Base-by-base conservation (phyloP, 768 basidiomycete genomes). In the Tylopilus felleus region DNA sequence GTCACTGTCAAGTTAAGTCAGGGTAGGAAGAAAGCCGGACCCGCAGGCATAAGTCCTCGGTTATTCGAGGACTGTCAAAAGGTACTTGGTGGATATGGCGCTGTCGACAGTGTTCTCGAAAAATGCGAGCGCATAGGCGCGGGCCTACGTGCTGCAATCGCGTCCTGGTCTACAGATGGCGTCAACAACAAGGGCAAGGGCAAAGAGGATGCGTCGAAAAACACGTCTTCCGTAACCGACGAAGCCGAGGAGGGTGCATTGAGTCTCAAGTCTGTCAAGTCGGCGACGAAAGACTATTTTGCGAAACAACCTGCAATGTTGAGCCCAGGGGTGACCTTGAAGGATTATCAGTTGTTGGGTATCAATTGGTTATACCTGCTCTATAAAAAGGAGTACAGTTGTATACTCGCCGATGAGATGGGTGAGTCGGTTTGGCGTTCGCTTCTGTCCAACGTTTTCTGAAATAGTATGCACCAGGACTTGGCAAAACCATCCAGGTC, bases 341-440 rank as follows among this genome's bases (percentile, higher is more conserved):
- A 99, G 76, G 95, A 96, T 61, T 99, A 99, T 70, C 96, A 99
- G 71, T 75, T 98, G 54, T 78, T 98, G 53, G 97, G 97, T n/a
- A 80, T 99, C 50, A 99, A 98, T 69, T 99, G 97, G 97, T 75
- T 99, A 59, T 85, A 92, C 71, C 73, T 98, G 21, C 75, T 98
- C 48, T 94, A 93, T 70, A 79, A 77, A 53, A 84, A 82, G 63
- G 80, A 81, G 54, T 79, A 90, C 47, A 95, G 93, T 59, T 98
- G 96, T 70, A 98, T 99, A 66, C 80, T 99, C 40, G 97, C 97
- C 2, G 97, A 99, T 71, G 97, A 99, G 71, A 99, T 99, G 97
- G 96, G 96, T 91, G 71, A 62, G 82, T 78, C 29, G 39, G 23
- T 47, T 39, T 22, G 13, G 13, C 5, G 2, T 35, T 51, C 9